Evolutionary conservation across 305 asterid genomes (phyloP).

Genomic region (Fraxinus ornus): DNA sequence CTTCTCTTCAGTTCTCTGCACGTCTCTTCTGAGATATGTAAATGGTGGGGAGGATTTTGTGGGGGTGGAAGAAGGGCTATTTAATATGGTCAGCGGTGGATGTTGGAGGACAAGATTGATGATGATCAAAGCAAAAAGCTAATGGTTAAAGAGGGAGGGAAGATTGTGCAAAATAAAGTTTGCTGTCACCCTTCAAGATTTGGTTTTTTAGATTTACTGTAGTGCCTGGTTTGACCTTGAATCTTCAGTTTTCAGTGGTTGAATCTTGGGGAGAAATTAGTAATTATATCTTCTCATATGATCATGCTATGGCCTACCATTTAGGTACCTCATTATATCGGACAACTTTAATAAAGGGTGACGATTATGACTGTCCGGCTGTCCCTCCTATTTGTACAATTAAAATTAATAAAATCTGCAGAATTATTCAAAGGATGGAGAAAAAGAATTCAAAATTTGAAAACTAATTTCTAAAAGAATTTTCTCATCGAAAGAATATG

Average conservation of each 20-base stretch:
- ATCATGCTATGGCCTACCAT: conserved; percentile 34
- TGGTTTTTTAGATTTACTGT: conserved; percentile 24
- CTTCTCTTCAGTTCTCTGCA: conserved; percentile 19
- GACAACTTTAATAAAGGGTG: conserved; percentile 36
- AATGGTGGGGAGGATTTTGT: conserved; percentile 29
- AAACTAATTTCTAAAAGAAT: background rate
- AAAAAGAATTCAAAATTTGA: background rate
- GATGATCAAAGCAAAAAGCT: conserved; percentile 58
- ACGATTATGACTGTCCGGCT: conserved; percentile 25
- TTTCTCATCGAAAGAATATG: background rate
- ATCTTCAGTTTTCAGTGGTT: background rate
- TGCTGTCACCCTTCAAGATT: conserved; percentile 30
- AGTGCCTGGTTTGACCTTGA: conserved; percentile 28
- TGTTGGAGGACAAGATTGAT: conserved; percentile 64
- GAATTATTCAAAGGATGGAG: background rate
- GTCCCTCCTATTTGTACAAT: conserved; percentile 38
- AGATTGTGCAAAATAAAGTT: conserved; percentile 70
- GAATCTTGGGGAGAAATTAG: conserved; percentile 34
- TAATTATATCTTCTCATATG: conserved; percentile 28
- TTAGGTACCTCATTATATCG: conserved; percentile 30
- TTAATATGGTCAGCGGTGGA: conserved; percentile 55
- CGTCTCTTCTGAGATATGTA: conserved; percentile 26
- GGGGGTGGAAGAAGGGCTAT: conserved; percentile 41
- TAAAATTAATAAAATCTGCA: background rate
- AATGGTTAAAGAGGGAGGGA: conserved; percentile 60